Evolutionary conservation across 2,329 filamentous ascomycete species (phyloP), one percentile per base, ranked within the genome.

Genomic region (Fusarium temperatum): DNA sequence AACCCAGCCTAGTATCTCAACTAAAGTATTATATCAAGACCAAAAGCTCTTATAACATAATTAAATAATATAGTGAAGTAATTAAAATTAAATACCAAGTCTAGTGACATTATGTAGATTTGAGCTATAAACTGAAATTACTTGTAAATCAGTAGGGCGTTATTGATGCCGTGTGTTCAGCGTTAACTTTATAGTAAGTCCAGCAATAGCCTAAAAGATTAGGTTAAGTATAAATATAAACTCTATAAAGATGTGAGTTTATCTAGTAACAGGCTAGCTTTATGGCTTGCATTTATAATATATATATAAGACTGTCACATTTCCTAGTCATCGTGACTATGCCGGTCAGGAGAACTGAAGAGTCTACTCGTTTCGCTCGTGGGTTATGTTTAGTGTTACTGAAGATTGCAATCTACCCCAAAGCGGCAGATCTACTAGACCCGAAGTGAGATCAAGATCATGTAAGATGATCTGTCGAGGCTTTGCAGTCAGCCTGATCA

Each of bases 261-360:
- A 22, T 41, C 8, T 0, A 2, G 13, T 8, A 41, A 6, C 8
- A 14, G 8, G 15, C 22, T 13, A 5, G 17, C 5, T 45, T 26
- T 18, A 11, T 12, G 10, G 2, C n/a, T 8, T 4, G 10, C 1
- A 24, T 24, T 10, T 3, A 2, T 12, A 3, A 24, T n/a, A 24
- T n/a, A 44, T 8, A 4, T 44, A 12, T 18, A 24, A 15, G 2
- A 11, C 7, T 22, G 6, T 22, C 6, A 8, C 8, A 41, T 1
- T 41, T 9, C 5, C 20, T 8, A 2, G 22, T 15, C 10, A 0
- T 42, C 2, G 22, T 22, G 3, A 6, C n/a, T 8, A 26, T 26
- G 11, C 24, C 3, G 18, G 24, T 7, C 8, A 45, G 17, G 12
- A 20, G 3, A 44, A 24, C 15, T 18, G 2, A 18, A 24, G 12